Evolutionary conservation across 495 filamentous ascomycete genomes (phyloP).

Genomic region (Geopyxis carbonaria): DNA sequence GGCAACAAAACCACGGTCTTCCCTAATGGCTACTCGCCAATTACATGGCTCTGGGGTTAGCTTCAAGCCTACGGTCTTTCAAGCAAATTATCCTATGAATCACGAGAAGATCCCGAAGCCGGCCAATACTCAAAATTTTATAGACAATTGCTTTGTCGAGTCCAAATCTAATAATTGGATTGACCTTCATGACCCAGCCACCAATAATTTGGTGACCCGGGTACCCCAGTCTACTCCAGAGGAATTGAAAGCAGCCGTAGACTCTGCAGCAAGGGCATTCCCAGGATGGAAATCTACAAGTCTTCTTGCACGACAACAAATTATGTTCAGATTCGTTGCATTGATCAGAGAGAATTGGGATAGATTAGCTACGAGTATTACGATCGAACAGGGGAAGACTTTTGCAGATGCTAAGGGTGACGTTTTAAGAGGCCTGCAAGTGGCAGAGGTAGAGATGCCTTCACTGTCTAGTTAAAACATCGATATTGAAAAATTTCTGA

Average conservation of each 20-base stretch:
- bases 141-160: slow-evolving; percentile 74
- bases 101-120: slow-evolving; percentile 63
- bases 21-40: slow-evolving; percentile 47
- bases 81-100: slow-evolving; percentile 53
- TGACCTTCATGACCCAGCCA: slow-evolving; percentile 86
- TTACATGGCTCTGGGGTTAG: slow-evolving; percentile 36
- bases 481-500: background rate
- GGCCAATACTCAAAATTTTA: slow-evolving; percentile 71
- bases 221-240: slow-evolving; percentile 87
- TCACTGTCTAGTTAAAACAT: background rate
- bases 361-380: slow-evolving; percentile 83
- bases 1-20: slow-evolving; percentile 21
- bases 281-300: slow-evolving; percentile 70
- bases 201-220: slow-evolving; percentile 94
- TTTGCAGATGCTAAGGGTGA: slow-evolving; percentile 91
- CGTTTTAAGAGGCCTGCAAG: slow-evolving; percentile 86
- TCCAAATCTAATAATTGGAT: slow-evolving; percentile 70
- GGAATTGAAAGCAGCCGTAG: slow-evolving; percentile 75
- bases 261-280: slow-evolving; percentile 79
- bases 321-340: slow-evolving; percentile 90
- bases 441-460: slow-evolving; percentile 78
- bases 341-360: slow-evolving; percentile 94
- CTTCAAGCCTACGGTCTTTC: slow-evolving; percentile 30
- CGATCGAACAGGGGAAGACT: slow-evolving; percentile 96
- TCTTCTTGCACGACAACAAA: slow-evolving; percentile 72